A percentile compares a stretch with the other conserved stretches of the same genome.
These are phyloP conservation scores for Dryadomyces sulphureus DNA, from an alignment of 2,329 filamentous ascomycete species.

Conservation along the genomic window DNA sequence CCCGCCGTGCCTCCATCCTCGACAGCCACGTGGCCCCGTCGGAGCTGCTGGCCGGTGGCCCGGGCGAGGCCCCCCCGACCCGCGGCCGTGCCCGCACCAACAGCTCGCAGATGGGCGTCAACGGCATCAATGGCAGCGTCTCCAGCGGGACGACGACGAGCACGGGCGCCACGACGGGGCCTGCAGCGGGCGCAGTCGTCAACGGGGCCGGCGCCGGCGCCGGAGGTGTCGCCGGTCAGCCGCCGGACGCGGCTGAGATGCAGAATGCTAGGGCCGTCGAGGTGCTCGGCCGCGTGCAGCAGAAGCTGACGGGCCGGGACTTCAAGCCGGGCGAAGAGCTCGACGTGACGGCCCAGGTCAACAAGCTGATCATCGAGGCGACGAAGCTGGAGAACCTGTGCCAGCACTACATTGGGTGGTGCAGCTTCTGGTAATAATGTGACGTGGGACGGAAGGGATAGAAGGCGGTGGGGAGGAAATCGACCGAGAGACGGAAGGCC, in stretches of 20 bases:
- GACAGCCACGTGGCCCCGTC: conserved; percentile 46
- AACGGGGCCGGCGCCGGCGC: neutral
- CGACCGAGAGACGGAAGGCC: neutral
- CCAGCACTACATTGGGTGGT: conserved; percentile 98
- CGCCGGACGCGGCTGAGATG: conserved; percentile 46
- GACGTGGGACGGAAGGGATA: too few species aligned
- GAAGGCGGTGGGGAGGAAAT: neutral
- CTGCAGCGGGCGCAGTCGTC: neutral
- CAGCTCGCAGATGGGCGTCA: neutral
- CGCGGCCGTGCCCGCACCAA: conserved; percentile 45
- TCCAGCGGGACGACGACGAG: too few species aligned
- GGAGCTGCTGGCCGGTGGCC: conserved; percentile 24
- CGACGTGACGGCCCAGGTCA: conserved; percentile 74
- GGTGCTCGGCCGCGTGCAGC: conserved; percentile 79
- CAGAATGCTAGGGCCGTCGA: conserved; percentile 90
- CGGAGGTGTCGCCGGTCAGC: conserved; percentile 15
- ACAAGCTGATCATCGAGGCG: conserved; percentile 86
- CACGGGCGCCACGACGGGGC: neutral
- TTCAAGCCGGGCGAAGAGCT: conserved; percentile 81
- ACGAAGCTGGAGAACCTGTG: conserved; percentile 96
- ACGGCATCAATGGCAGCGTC: neutral
- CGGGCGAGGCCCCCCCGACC: conserved; percentile 28
- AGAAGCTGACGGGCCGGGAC: conserved; percentile 88
- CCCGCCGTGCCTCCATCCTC: conserved; percentile 54
- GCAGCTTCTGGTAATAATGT: conserved; percentile 71